phyloP scores from a whole-genome alignment of 2,329 filamentous ascomycete genomes.

The Diaporthe longicolla region DNA sequence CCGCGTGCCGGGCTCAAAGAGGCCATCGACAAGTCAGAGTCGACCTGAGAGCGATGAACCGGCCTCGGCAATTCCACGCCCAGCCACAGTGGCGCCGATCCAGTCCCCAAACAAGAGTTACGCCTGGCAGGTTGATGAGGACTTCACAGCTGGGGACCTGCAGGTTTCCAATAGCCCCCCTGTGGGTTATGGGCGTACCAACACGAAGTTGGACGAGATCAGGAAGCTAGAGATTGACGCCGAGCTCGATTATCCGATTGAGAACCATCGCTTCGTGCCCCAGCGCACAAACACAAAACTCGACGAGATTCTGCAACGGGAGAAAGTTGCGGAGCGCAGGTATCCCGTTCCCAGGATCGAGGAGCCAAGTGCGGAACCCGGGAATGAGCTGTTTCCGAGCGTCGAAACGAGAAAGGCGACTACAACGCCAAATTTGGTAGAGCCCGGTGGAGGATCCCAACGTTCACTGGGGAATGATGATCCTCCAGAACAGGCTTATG shows the following conservation, averaged over 20 bases:
- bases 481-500: constrained; percentile 61
- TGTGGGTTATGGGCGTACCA: constrained; percentile 56
- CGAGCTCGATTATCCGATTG: constrained; percentile 43
- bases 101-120: constrained; percentile 66
- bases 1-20: constrained; percentile 22
- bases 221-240: constrained; percentile 53
- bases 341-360: constrained; percentile 19
- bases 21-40: constrained; percentile 10
- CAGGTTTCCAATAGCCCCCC: constrained; percentile 71
- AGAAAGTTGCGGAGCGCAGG: constrained; percentile 36
- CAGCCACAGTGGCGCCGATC: constrained; percentile 45
- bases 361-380: constrained; percentile 5
- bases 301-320: constrained; percentile 43
- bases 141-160: constrained; percentile 70
- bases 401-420: background rate
- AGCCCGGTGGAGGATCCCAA: background rate
- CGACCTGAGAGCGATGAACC: constrained; percentile 34
- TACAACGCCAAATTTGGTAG: background rate
- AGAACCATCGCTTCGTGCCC: constrained; percentile 28
- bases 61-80: constrained; percentile 43
- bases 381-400: background rate
- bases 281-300: constrained; percentile 41
- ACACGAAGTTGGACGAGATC: constrained; percentile 54
- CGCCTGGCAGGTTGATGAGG: constrained; percentile 69
- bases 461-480: constrained; percentile 58